Base-by-base conservation (phyloP, 1,284 basidiomycete genomes). In the Agaricales sp. region DNA sequence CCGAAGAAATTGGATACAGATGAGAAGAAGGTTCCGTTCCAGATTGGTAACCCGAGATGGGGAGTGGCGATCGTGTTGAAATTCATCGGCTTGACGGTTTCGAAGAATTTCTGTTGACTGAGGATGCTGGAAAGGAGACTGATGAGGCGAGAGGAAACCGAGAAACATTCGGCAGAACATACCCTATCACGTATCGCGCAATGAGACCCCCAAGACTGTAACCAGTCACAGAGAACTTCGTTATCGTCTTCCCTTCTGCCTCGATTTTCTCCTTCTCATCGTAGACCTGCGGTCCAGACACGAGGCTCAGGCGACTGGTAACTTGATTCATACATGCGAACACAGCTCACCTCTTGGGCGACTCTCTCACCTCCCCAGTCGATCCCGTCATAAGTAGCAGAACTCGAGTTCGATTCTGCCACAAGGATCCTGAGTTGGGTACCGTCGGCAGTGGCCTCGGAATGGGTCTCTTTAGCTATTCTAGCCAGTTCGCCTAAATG, bases 121-220 rank as follows among this genome's bases (percentile, higher is more conserved):
- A 87, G 67, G 25, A 83, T 67, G 1, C 82, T 79, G 50, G 55
- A 46, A 48, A 20, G n/a, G 11, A 25, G 19, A 35, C 12, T 22
- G 26, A 43, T 19, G 35, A n/a, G 19, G 18, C 20, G 6, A 2
- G 16, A 19, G 3, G 37, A 26, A 14, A 26, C n/a, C n/a, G 30
- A 35, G 8, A 35, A 35, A n/a, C 30, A 35, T n/a, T n/a, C n/a
- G 22, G 61, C 66, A 19, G 19, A 1, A 45, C 53, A 46, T 53
- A 78, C 77, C 78, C 83, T 39, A 84, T 64, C 19, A 78, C 66
- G 60, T 84, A 87, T 21, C 85, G 74, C 3, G 78, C 72, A 13
- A 86, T 63, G 4, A 87, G 66, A 2, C 85, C 84, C 3, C 84
- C 84, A 4, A 87, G 66, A 47, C 75, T 80, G 62, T 93, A 93